Conservation (phyloP, 306 rosid species). For the Fragaria nilgerrensis region DNA sequence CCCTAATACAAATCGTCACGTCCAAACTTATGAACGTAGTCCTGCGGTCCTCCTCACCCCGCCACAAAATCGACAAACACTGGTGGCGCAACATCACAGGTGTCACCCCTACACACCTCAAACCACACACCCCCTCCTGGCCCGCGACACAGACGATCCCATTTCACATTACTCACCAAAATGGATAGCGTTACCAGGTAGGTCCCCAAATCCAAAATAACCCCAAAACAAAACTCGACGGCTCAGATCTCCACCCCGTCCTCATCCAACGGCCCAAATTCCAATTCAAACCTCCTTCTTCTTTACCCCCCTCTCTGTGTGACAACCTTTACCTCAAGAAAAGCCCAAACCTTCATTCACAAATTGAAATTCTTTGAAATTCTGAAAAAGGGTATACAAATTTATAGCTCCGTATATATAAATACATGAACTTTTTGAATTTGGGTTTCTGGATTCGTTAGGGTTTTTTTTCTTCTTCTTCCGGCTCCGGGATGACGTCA, state of each 20-base stretch:
- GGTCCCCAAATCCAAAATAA: too few relatives aligned
- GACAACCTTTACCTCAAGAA: constrained; percentile 8
- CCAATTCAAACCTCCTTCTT: constrained; percentile 22
- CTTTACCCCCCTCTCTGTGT: constrained; percentile 15
- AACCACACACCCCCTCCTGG: neutral
- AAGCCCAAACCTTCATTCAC: constrained; percentile 1
- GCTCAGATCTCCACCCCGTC: constrained; percentile 31
- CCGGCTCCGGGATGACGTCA: constrained; percentile 37
- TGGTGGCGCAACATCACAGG: constrained; percentile 14
- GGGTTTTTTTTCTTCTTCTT: neutral
- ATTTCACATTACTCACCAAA: too few relatives aligned
- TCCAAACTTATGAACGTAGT: too few relatives aligned
- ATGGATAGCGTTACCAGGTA: too few relatives aligned
- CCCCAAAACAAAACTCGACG: constrained; percentile 18
- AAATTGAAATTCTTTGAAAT: constrained; percentile 2
- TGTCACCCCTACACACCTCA: neutral
- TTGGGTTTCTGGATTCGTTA: constrained; percentile 15
- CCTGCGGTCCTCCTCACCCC: neutral
- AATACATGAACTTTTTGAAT: constrained; percentile 18
- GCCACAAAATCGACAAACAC: neutral
- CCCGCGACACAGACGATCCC: too few relatives aligned
- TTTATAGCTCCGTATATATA: neutral
- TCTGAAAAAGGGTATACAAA: neutral
- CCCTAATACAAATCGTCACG: too few relatives aligned
- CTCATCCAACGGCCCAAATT: constrained; percentile 49